A percentile compares a stretch with the other conserved stretches of the same genome.
Evolutionary conservation across 805 yeast species (phyloP).

Genomic region (Wickerhamiella slavikovae): DNA sequence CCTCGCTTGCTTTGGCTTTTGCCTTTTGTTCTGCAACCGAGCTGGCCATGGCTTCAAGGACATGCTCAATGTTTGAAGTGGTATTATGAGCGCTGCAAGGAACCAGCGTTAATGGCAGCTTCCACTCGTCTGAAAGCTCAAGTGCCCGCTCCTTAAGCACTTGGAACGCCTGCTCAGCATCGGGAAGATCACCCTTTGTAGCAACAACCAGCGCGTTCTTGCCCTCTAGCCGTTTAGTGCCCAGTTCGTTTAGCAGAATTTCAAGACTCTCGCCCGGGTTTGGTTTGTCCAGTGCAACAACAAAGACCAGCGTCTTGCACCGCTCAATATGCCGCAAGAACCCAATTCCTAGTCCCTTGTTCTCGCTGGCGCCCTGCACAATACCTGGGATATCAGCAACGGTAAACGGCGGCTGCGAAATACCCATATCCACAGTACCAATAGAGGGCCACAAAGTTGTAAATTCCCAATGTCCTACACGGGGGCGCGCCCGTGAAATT

Average conservation of each 20-base stretch:
- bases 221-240: constrained; percentile 32
- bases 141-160: no score
- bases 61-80: constrained; percentile 52
- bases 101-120: constrained; percentile 41
- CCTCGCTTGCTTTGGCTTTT: no score
- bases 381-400: constrained; percentile 98
- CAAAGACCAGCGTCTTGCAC: constrained; percentile 76
- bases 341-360: constrained; percentile 85
- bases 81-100: constrained; percentile 68
- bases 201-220: constrained; percentile 63
- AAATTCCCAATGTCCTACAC: constrained; percentile 93
- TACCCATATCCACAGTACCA: constrained; percentile 59
- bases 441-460: constrained; percentile 83
- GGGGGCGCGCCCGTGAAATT: constrained; percentile 73
- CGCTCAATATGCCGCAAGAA: constrained; percentile 85
- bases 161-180: constrained; percentile 27
- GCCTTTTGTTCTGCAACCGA: no score
- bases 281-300: constrained; percentile 46
- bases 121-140: constrained; percentile 11
- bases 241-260: constrained; percentile 49
- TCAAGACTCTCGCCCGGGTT: constrained; percentile 50
- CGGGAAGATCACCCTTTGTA: constrained; percentile 76
- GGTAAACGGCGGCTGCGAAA: constrained; percentile 38
- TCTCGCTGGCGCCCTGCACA: constrained; percentile 61
- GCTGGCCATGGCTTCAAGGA: constrained; percentile 48